Percentiles rank a stretch among this genome's conserved stretches.
These are phyloP conservation scores for Stramenopiles sp. DNA, from an alignment of 352 stramenopile species.

Conservation along the genomic window DNA sequence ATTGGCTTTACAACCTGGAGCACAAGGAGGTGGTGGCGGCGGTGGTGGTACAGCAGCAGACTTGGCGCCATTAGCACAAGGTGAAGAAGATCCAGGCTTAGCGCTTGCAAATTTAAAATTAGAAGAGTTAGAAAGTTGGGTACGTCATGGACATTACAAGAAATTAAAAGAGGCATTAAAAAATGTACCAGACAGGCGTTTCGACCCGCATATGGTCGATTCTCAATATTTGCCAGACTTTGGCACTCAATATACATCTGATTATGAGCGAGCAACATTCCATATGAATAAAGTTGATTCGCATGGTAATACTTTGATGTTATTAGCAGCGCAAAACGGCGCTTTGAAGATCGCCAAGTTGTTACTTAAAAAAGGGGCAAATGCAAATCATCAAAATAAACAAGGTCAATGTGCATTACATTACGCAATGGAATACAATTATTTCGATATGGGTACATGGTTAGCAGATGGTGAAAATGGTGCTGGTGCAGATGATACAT, in stretches of 20 bases:
- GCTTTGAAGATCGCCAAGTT: conserved; percentile 65
- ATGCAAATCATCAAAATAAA: conserved; percentile 76
- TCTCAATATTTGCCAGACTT: conserved; percentile 24
- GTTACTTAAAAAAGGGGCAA: conserved; percentile 48
- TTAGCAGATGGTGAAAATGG: conserved; percentile 71
- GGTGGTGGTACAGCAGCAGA: neutral
- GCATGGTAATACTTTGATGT: conserved; percentile 70
- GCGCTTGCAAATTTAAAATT: conserved; percentile 34
- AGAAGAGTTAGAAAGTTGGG: conserved; percentile 43
- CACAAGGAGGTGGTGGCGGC: neutral
- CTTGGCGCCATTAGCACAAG: conserved; percentile 1
- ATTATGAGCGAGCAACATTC: no score
- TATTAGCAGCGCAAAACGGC: conserved; percentile 64
- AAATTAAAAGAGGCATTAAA: conserved; percentile 35
- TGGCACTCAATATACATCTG: no score
- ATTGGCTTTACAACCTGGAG: neutral
- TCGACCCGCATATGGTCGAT: conserved; percentile 46
- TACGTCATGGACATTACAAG: conserved; percentile 41
- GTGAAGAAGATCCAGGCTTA: conserved; percentile 11
- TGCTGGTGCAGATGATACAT: conserved; percentile 69
- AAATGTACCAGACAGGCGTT: conserved; percentile 43
- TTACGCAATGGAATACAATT: conserved; percentile 77
- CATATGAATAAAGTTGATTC: conserved; percentile 61
- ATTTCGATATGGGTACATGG: conserved; percentile 53
- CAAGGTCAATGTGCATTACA: conserved; percentile 68